These are phyloP conservation scores for Ophidiomyces ophidiicola DNA, from an alignment of 2,329 filamentous ascomycete species.

Conservation along the genomic window DNA sequence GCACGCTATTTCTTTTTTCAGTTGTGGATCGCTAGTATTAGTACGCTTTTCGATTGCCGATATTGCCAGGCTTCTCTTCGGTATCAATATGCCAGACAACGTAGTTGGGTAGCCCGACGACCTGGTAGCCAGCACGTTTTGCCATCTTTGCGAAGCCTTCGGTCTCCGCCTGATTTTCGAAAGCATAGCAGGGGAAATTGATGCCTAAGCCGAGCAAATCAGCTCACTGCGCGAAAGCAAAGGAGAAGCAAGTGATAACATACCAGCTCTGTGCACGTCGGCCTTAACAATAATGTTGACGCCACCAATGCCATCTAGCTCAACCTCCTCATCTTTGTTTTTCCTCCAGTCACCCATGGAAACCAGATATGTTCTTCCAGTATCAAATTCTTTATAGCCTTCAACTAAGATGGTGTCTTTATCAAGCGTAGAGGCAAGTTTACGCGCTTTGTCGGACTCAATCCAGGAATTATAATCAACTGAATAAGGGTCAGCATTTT, in stretches of 20 bases:
- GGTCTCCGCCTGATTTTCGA: conserved; percentile 97
- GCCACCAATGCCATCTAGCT: conserved; percentile 89
- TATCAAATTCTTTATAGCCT: conserved; percentile 89
- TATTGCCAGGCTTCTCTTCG: conserved; percentile 79
- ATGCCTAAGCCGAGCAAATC: conserved; percentile 50
- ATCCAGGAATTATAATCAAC: conserved; percentile 99
- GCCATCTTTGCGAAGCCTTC: conserved; percentile 99
- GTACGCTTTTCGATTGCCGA: conserved; percentile 29
- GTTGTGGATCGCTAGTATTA: not conserved
- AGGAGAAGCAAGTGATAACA: conserved; percentile 19
- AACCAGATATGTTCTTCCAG: conserved; percentile 80
- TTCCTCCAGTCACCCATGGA: conserved; percentile 83
- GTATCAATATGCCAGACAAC: conserved; percentile 98
- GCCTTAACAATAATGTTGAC: conserved; percentile 97
- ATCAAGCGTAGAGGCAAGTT: conserved; percentile 58
- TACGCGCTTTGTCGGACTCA: conserved; percentile 74
- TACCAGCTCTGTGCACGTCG: conserved; percentile 89
- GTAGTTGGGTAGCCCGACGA: conserved; percentile 89
- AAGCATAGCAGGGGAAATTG: conserved; percentile 93
- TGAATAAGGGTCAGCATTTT: conserved; percentile 28
- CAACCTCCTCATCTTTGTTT: conserved; percentile 83
- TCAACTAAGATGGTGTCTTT: conserved; percentile 80
- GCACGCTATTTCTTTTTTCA: too few relatives aligned
- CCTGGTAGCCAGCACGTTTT: conserved; percentile 84
- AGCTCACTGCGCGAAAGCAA: conserved; percentile 15